Conservation (phyloP, 768 basidiomycete genomes). For the Pleurotus cornucopiae region DNA sequence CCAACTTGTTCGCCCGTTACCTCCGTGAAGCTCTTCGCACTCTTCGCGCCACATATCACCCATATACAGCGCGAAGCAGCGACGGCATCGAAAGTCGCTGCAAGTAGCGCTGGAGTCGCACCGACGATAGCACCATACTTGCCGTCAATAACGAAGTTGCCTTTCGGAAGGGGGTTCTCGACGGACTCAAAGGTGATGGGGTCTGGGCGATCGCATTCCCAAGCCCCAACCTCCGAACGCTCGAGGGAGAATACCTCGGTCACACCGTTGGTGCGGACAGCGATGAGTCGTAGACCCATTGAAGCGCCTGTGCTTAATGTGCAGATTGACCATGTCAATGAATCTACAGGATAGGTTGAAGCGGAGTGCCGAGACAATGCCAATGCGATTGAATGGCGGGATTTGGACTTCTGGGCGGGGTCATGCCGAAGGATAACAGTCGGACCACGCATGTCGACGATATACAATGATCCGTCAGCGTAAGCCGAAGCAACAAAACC, state of each 20-base stretch:
- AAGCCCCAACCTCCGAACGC: conserved; percentile 27
- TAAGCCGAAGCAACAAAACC: conserved; percentile 80
- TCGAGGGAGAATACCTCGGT: conserved; percentile 54
- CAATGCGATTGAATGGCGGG: conserved; percentile 28
- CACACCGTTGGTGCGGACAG: conserved; percentile 51
- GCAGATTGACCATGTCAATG: conserved; percentile 66
- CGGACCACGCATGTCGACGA: conserved; percentile 77
- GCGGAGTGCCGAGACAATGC: conserved; percentile 28
- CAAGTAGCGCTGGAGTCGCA: background rate
- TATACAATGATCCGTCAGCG: conserved; percentile 47
- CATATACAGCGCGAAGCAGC: conserved; percentile 28
- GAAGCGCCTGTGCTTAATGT: conserved; percentile 46
- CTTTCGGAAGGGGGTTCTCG: conserved; percentile 39
- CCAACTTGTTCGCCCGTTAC: conserved; percentile 64
- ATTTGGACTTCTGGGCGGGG: conserved; percentile 34
- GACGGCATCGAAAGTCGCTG: conserved; percentile 13
- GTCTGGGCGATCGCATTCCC: conserved; percentile 32
- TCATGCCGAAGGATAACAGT: conserved; percentile 53
- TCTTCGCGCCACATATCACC: conserved; percentile 52
- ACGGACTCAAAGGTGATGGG: conserved; percentile 34
- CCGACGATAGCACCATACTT: conserved; percentile 37
- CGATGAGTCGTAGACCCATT: conserved; percentile 56
- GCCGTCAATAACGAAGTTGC: conserved; percentile 51
- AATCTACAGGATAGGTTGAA: conserved; percentile 40
- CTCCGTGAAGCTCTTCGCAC: conserved; percentile 51